Evolutionary conservation across 768 basidiomycete species (phyloP), one percentile per base, ranked within the genome.

Genomic region (Termitomyces sp.): DNA sequence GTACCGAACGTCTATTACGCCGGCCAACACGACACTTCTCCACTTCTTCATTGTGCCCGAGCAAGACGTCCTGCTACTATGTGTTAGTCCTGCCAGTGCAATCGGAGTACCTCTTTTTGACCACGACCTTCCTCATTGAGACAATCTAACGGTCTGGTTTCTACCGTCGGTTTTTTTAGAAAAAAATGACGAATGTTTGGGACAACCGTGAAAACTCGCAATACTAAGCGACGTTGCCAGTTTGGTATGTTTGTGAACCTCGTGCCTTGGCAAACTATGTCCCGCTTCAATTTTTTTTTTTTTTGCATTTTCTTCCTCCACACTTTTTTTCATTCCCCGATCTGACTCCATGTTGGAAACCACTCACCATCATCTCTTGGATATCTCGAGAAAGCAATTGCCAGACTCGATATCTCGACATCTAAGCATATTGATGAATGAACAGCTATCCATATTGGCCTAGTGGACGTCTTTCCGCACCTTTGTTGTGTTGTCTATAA

Each of bases 1-100:
- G 50, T 46, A 47, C 24, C 50, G 44, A 57, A 51, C 42, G 42
- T 56, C 47, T n/a, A 41, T 41, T 36, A 29, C 36, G 49, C 49
- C 33, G 49, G 34, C 24, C 49, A 34, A 34, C 36, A 37, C 36
- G 24, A 10, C 20, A 22, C 34, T 47, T 36, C 28, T n/a, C 29
- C 3, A 41, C 37, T 52, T 52, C 51, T 52, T 3, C 39, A n/a
- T 20, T 37, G 18, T 26, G 51, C 24, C 36, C 36, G 50, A 51
- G 34, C 18, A 50, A 24, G 24, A 37, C 26, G 2, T 51, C 15
- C 22, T 51, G 22, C 4, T 12, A 16, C 9, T 50, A 37, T 37
- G n/a, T 28, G n/a, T 48, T 24, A 48, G 18, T 20, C 20, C n/a
- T 36, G 34, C 13, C 12, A 36, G n/a, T n/a, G n/a, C n/a, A n/a